Base-by-base conservation (phyloP, 148 eudicot genomes). In the Hydrangea macrophylla region DNA sequence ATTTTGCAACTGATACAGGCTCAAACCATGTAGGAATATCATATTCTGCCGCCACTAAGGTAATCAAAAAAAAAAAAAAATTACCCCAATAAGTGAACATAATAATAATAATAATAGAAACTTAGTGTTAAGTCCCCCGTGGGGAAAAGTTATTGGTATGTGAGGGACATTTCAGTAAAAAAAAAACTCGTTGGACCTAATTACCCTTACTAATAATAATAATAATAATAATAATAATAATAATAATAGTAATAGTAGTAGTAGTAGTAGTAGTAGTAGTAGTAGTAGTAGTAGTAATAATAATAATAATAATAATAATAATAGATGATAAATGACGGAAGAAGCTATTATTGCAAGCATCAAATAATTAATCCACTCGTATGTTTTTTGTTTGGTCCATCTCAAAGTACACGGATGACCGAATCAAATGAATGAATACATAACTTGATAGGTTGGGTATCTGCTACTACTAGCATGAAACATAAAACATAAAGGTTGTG, bases 1-100 rank as follows among this genome's bases (percentile, higher is more conserved):
- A 94, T 79, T 94, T 94, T 50, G 83, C 77, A 36, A 94, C 88
- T 65, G 99, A 94, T 70, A 94, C 99, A 26, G 99, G 99, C 88
- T 94, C 99, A 76, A 94, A 91, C 99, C 99, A 94, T 68, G 89
- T 82, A 28, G 96, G 96, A 35, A 87, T 77, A 33, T 58, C 72
- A 69, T 64, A 75, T 62, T 84, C 83, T 69, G 86, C 88, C 2
- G 97, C 93, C 85, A 89, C 99, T 94, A 93, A 75, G 79, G 65
- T 45, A 22, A 26, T 67, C 2, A 9, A n/a, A 48, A 31, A 27
- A 20, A n/a, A 9, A 54, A 15, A 59, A 11, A 50, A 2, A 55
- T 23, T 1, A 13, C 8, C 7, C 26, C 20, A 50, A n/a, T n/a
- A n/a, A n/a, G n/a, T n/a, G n/a, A n/a, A n/a, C n/a, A n/a, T n/a